Conservation (phyloP, 2,329 filamentous ascomycete species). For the Exophiala sp. region DNA sequence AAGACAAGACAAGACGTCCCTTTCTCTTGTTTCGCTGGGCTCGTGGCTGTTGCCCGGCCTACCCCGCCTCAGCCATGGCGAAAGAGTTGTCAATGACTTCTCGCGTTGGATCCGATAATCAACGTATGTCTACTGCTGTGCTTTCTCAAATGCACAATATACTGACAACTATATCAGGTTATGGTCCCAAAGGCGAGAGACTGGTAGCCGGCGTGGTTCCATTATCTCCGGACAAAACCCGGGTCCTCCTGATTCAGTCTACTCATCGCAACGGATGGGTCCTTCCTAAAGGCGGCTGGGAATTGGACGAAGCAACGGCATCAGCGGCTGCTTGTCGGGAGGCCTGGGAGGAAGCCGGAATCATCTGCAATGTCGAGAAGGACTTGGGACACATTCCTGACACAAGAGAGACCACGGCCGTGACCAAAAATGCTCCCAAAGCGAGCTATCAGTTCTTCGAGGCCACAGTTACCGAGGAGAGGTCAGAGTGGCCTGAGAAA, state of each 20-base stretch:
- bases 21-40: constrained; percentile 1
- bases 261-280: constrained; percentile 91
- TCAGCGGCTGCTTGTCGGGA: constrained; percentile 80
- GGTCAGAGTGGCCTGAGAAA: constrained; percentile 85
- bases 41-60: constrained; percentile 4
- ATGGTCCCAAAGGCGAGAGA: constrained; percentile 84
- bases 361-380: constrained; percentile 74
- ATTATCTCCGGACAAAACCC: constrained; percentile 74
- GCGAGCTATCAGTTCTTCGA: constrained; percentile 59
- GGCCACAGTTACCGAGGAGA: constrained; percentile 78
- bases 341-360: constrained; percentile 97
- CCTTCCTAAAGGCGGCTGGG: constrained; percentile 95
- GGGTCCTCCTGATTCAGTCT: constrained; percentile 90
- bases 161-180: constrained; percentile 54
- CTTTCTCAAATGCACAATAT: neutral
- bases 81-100: constrained; percentile 38
- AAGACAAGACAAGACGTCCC: constrained; percentile 1
- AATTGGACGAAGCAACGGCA: constrained; percentile 81
- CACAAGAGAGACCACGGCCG: constrained; percentile 54
- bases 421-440: constrained; percentile 61
- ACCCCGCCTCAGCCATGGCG: constrained; percentile 14
- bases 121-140: constrained; percentile 38
- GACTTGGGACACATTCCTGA: constrained; percentile 85
- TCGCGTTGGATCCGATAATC: constrained; percentile 45
- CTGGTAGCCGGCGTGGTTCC: constrained; percentile 93